phyloP scores from a whole-genome alignment of 2,329 filamentous ascomycete genomes.

The Eutypella sp. region DNA sequence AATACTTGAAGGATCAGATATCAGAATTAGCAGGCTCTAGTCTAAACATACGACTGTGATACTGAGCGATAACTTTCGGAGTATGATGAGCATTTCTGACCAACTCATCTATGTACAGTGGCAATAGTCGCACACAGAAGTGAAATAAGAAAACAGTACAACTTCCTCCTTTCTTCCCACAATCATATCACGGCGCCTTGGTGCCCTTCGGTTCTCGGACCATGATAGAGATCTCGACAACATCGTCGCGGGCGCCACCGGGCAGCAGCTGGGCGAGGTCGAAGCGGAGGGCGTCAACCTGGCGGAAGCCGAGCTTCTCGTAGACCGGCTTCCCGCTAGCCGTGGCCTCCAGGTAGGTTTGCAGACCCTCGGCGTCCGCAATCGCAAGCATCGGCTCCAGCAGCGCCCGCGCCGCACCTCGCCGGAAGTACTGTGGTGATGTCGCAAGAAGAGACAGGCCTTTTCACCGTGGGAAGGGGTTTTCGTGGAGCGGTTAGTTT shows the following conservation, averaged over 20 bases:
- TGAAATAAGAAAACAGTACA: too few relatives aligned
- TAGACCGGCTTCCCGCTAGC: conserved; percentile 31
- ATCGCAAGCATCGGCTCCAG: conserved; percentile 30
- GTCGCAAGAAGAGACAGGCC: conserved; percentile 33
- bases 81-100: too few relatives aligned
- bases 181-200: not conserved
- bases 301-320: conserved; percentile 31
- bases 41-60: too few relatives aligned
- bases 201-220: conserved; percentile 20
- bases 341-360: conserved; percentile 35
- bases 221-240: conserved; percentile 22
- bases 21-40: too few relatives aligned
- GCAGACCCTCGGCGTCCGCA: conserved; percentile 28
- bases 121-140: too few relatives aligned
- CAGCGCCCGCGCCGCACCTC: conserved; percentile 30
- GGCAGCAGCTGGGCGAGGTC: conserved; percentile 16
- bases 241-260: conserved; percentile 7
- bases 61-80: too few relatives aligned
- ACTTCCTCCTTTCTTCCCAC: not conserved
- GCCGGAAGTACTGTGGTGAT: conserved; percentile 28
- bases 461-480: conserved; percentile 7
- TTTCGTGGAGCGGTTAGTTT: too few relatives aligned
- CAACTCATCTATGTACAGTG: too few relatives aligned
- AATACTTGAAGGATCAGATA: too few relatives aligned
- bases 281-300: conserved; percentile 26